Evolutionary conservation across 345 rosid species (phyloP).

Genomic region (Adansonia digitata): DNA sequence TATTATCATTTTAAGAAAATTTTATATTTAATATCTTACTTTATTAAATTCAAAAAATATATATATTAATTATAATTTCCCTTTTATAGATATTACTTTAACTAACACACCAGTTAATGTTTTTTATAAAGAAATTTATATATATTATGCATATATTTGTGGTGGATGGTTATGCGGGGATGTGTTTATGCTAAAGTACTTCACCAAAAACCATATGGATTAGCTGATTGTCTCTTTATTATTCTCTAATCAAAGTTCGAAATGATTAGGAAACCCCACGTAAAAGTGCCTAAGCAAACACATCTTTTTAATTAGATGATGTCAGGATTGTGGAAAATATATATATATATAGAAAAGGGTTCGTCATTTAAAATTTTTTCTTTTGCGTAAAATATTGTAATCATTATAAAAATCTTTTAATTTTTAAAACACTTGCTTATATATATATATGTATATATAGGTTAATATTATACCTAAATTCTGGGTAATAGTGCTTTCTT

Average conservation of each 20-base stretch:
- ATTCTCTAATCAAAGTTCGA: constrained; percentile 9
- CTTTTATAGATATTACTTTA: too few species aligned
- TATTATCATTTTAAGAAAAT: too few species aligned
- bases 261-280: constrained; percentile 2
- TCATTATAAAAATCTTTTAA: too few species aligned
- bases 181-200: not conserved
- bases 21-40: not conserved
- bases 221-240: not conserved
- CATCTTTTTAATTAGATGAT: not conserved
- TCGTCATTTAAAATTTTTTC: too few species aligned
- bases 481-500: not conserved
- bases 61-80: not conserved
- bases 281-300: not conserved
- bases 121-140: not conserved
- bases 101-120: too few species aligned
- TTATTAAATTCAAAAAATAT: too few species aligned
- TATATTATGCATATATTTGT: not conserved
- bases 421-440: too few species aligned
- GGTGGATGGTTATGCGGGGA: constrained; percentile 7
- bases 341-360: too few species aligned
- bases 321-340: not conserved
- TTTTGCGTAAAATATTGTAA: too few species aligned
- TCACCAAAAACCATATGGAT: not conserved
- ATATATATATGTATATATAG: too few species aligned
- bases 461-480: not conserved